Conservation (phyloP, 768 basidiomycete genomes). For the Termitomyces sp. region DNA sequence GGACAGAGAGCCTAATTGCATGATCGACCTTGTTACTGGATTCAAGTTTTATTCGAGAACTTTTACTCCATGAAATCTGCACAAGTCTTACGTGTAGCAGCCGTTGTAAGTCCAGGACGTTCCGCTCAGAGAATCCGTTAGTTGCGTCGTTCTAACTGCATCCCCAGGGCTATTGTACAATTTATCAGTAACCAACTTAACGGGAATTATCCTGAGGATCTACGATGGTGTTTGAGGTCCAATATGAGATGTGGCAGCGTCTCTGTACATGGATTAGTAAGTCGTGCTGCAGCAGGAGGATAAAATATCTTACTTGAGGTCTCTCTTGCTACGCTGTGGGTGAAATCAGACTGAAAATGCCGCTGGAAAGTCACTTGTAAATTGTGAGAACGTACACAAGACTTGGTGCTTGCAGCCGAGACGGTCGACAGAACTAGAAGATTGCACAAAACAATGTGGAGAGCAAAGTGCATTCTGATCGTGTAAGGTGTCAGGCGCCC, state of each 20-base stretch:
- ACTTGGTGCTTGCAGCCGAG: background rate
- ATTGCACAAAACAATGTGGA: background rate
- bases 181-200: background rate
- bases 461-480: background rate
- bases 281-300: background rate
- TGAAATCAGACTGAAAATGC: background rate
- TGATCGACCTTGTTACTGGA: background rate
- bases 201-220: background rate
- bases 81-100: background rate
- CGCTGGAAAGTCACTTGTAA: background rate
- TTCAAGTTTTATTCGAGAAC: background rate
- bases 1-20: background rate
- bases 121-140: background rate
- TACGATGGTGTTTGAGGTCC: background rate
- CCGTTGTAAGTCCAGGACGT: background rate
- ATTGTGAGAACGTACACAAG: background rate
- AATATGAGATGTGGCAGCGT: background rate
- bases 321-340: background rate
- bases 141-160: background rate
- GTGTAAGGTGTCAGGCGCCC: background rate
- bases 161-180: background rate
- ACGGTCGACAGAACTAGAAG: background rate
- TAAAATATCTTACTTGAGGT: background rate
- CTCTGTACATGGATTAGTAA: background rate
- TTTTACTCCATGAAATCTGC: background rate